phyloP scores from a whole-genome alignment of 805 yeast species.

The Metschnikowia anglica region DNA sequence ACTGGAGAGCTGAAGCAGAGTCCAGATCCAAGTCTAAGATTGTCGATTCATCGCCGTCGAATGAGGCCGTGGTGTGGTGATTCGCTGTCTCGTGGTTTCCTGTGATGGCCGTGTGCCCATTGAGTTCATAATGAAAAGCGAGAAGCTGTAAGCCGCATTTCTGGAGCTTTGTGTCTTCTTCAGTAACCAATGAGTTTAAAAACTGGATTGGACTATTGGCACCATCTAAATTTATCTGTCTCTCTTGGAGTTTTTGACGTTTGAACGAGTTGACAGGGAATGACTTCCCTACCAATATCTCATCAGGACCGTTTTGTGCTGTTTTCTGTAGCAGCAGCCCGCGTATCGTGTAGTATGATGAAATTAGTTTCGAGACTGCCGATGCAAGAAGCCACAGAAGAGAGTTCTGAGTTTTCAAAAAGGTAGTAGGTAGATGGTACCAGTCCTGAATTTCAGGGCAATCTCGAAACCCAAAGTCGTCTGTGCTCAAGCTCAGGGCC shows the following conservation, averaged over 20 bases:
- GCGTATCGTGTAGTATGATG: constrained; percentile 31
- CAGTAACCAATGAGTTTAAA: constrained; percentile 25
- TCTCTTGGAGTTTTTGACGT: constrained; percentile 26
- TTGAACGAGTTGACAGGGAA: constrained; percentile 15
- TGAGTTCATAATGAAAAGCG: constrained; percentile 22
- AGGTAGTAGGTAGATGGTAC: constrained; percentile 28
- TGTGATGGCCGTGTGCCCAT: constrained; percentile 3
- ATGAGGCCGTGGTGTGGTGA: not conserved
- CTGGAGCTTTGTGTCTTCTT: constrained; percentile 17
- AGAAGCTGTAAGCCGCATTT: constrained; percentile 30
- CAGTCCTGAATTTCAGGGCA: constrained; percentile 14
- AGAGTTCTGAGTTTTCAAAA: constrained; percentile 20
- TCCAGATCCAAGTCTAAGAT: not conserved
- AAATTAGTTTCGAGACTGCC: constrained; percentile 36
- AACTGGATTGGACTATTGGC: constrained; percentile 24
- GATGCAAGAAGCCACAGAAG: constrained; percentile 43
- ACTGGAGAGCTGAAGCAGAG: not conserved
- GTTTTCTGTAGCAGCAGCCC: not conserved
- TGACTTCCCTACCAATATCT: not conserved
- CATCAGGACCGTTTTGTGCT: not conserved
- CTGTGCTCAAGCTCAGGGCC: constrained; percentile 13
- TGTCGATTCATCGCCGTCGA: not conserved
- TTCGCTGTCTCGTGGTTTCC: not conserved
- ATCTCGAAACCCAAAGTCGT: constrained; percentile 17
- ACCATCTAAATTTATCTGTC: not conserved